phyloP scores from a whole-genome alignment of 2,329 filamentous ascomycete species.

The Pseudocercospora cruenta region DNA sequence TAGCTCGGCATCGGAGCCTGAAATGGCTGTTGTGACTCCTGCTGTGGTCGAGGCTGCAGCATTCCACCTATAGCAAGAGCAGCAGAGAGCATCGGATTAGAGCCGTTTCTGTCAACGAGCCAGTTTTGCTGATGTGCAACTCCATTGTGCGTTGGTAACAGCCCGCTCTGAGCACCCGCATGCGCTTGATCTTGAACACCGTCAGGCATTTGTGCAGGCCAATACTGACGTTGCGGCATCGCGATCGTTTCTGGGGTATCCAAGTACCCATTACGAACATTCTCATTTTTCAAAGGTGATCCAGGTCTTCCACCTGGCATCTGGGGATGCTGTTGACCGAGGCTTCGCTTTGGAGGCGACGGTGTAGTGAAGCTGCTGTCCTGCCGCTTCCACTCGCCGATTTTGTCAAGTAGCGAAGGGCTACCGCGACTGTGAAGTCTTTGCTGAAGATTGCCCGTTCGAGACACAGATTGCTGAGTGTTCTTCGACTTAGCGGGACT shows the following conservation, averaged over 20 bases:
- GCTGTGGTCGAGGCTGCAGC: neutral
- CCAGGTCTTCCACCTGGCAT: neutral
- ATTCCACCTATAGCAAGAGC: neutral
- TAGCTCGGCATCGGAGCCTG: neutral
- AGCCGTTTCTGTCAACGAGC: neutral
- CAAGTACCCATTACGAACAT: neutral
- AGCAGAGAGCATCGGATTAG: neutral
- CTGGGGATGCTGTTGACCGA: neutral
- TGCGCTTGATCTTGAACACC: neutral
- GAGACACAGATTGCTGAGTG: neutral
- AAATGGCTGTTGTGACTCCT: neutral
- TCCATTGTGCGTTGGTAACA: neutral
- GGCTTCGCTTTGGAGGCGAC: neutral
- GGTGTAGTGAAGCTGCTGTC: neutral
- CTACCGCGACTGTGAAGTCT: conserved; percentile 1
- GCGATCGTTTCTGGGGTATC: neutral
- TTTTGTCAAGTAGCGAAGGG: conserved; percentile 18
- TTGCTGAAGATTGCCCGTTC: neutral
- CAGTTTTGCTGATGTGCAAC: neutral
- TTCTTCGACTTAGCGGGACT: conserved; percentile 8
- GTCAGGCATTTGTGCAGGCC: neutral
- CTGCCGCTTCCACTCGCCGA: conserved; percentile 19
- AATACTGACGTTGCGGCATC: neutral
- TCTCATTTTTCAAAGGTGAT: conserved; percentile 4
- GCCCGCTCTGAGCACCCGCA: neutral